Conservation (phyloP, 331 rosid species). For the Phaseolus coccineus region DNA sequence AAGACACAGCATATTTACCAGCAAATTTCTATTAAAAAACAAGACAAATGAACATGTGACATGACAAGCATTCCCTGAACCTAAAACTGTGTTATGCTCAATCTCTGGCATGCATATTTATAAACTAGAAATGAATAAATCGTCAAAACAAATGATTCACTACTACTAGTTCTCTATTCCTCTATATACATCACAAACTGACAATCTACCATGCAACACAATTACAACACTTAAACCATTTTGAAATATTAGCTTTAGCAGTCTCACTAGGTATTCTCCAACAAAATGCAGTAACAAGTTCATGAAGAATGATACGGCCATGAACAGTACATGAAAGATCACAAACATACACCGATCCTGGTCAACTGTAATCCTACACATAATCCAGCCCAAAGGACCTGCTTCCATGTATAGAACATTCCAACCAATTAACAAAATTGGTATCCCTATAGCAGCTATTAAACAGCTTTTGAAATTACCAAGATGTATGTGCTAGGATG, state of each 20-base stretch:
- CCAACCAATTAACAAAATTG: too few species aligned
- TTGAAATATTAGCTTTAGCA: background rate
- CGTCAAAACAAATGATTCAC: background rate
- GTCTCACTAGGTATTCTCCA: background rate
- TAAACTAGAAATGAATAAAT: background rate
- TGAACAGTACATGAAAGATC: background rate
- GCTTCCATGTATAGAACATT: too few species aligned
- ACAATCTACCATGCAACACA: background rate
- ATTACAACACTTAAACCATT: background rate
- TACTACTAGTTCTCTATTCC: slow-evolving; percentile 2
- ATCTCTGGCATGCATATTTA: background rate
- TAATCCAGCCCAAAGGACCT: too few species aligned
- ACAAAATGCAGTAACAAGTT: background rate
- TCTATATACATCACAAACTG: background rate
- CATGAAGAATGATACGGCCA: background rate
- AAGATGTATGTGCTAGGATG: too few species aligned
- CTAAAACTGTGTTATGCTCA: background rate
- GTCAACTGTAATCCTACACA: too few species aligned
- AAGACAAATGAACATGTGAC: background rate
- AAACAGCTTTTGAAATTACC: background rate
- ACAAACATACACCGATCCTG: too few species aligned
- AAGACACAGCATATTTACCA: background rate
- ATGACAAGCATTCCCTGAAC: slow-evolving; percentile 5
- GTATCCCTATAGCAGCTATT: background rate
- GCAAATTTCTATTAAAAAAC: background rate